A percentile compares a stretch with the other conserved stretches of the same genome.
These are phyloP conservation scores for Telfairia occidentalis DNA, from an alignment of 331 rosid species.

Conservation along the genomic window DNA sequence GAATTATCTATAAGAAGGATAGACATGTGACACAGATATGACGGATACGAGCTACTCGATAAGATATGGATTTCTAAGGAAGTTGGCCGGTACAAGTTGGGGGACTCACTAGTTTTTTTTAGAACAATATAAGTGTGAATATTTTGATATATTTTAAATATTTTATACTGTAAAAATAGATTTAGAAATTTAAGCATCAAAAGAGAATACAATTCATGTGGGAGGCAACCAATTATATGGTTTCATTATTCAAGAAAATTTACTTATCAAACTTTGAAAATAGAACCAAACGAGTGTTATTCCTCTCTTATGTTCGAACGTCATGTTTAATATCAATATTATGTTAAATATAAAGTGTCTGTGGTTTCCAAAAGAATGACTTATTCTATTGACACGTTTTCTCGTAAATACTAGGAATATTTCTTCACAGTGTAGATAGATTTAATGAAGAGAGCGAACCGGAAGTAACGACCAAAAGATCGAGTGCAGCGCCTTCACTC, in stretches of 20 bases:
- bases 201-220: background rate
- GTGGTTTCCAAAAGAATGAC: background rate
- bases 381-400: background rate
- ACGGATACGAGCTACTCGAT: background rate
- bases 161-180: background rate
- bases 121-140: too few species aligned
- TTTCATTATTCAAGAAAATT: background rate
- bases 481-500: background rate
- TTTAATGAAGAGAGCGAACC: background rate
- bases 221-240: background rate
- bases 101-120: too few species aligned
- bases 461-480: background rate
- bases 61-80: background rate
- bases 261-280: background rate
- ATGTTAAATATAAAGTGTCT: too few species aligned
- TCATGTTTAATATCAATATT: too few species aligned
- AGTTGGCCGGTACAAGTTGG: background rate
- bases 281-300: background rate
- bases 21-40: background rate
- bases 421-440: constrained; percentile 12
- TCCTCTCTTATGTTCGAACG: too few species aligned
- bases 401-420: background rate
- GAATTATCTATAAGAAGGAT: background rate
- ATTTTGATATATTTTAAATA: background rate
- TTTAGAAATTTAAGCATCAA: background rate